Conservation (phyloP, 2,329 filamentous ascomycete species). For the Fusarium denticulatum region DNA sequence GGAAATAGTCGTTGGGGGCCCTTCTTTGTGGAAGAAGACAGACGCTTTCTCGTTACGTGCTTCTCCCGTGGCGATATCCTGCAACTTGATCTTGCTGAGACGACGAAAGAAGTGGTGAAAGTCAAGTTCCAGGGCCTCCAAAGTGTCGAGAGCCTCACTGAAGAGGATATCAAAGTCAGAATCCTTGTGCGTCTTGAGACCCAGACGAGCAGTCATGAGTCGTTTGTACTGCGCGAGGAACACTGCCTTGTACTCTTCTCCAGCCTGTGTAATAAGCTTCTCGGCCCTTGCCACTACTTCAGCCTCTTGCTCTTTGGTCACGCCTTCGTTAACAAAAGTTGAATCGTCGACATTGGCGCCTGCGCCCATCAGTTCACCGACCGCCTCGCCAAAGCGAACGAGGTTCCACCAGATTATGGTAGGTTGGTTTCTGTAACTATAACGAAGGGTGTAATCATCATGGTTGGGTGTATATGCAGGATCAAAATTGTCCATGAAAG, state of each 20-base stretch:
- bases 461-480: slow-evolving; percentile 96
- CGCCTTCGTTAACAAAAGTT: slow-evolving; percentile 76
- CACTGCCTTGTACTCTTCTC: slow-evolving; percentile 87
- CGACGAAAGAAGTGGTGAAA: slow-evolving; percentile 95
- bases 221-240: slow-evolving; percentile 91
- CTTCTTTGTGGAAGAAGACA: slow-evolving; percentile 84
- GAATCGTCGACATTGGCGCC: slow-evolving; percentile 77
- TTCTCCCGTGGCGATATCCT: slow-evolving; percentile 72
- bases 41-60: slow-evolving; percentile 70
- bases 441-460: slow-evolving; percentile 87
- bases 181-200: slow-evolving; percentile 74
- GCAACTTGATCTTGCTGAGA: slow-evolving; percentile 71
- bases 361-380: slow-evolving; percentile 88
- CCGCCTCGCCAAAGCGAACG: slow-evolving; percentile 85
- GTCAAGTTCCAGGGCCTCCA: slow-evolving; percentile 86
- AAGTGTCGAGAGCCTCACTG: slow-evolving; percentile 81
- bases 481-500: slow-evolving; percentile 97
- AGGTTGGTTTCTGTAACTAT: slow-evolving; percentile 93
- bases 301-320: slow-evolving; percentile 69
- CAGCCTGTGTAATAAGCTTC: slow-evolving; percentile 79
- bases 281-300: slow-evolving; percentile 83
- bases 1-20: slow-evolving; percentile 65
- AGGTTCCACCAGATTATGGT: slow-evolving; percentile 99
- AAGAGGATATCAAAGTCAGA: slow-evolving; percentile 84
- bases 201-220: slow-evolving; percentile 82